phyloP scores from a whole-genome alignment of 495 filamentous ascomycete species.

The Hypoxylon lienhwacheense region DNA sequence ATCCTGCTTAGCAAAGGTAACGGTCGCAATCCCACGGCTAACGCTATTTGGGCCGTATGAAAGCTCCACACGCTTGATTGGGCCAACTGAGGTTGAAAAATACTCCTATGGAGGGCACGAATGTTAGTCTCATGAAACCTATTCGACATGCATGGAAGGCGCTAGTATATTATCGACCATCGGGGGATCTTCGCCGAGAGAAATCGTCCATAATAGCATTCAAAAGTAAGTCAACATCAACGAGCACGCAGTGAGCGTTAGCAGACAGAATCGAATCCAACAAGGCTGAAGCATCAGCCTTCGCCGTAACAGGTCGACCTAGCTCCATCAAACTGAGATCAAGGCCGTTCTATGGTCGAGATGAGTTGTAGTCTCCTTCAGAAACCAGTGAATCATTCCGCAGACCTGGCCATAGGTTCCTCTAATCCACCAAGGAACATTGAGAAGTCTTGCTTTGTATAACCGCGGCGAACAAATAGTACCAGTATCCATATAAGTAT shows the following conservation, averaged over 20 bases:
- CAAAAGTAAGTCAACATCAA: conserved; percentile 57
- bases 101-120: conserved; percentile 77
- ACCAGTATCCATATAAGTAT: conserved; percentile 2
- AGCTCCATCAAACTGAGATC: background rate
- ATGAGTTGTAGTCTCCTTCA: background rate
- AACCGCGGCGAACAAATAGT: conserved; percentile 1
- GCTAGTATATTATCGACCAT: conserved; percentile 32
- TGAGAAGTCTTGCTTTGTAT: conserved; percentile 2
- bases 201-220: conserved; percentile 22
- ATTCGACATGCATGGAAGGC: conserved; percentile 24
- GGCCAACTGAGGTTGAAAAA: conserved; percentile 83
- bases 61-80: conserved; percentile 83
- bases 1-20: conserved; percentile 70
- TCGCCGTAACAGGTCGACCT: background rate
- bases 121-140: conserved; percentile 39
- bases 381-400: background rate
- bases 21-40: conserved; percentile 80
- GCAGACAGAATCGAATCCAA: conserved; percentile 37
- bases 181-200: conserved; percentile 20
- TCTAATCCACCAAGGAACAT: background rate
- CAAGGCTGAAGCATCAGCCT: background rate
- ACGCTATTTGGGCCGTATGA: conserved; percentile 89
- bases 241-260: conserved; percentile 70
- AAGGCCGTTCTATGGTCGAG: background rate
- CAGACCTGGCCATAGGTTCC: conserved; percentile 1